Base-by-base conservation (phyloP, 768 basidiomycete genomes). In the Boletus reticuloceps region DNA sequence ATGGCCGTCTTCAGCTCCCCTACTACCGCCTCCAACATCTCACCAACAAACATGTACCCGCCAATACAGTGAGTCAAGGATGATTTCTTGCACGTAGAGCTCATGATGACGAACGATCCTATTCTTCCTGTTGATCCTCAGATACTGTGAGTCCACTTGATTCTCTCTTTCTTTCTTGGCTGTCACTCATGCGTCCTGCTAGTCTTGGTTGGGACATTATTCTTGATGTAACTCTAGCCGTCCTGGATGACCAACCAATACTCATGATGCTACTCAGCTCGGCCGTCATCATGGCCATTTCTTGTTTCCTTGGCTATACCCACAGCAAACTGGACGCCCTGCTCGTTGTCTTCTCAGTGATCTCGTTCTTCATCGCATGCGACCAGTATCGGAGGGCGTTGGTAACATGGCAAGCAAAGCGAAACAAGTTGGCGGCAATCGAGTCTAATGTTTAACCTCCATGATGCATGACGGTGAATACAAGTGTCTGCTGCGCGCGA, bases 331-430 rank as follows among this genome's bases (percentile, higher is more conserved):
- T 65, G 36, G 57, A 66, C 29, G 2, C 55, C 7, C 17, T 68
- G 13, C 8, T 59, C 17, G 16, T 68, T 32, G 29, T 62, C 31
- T 56, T 56, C 53, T 51, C 63, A 6, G 58, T 22, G 6, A 50
- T 65, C 41, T 48, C 60, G 6, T 47, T 62, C 43, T 22, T 57
- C 48, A 49, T 67, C 5, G 53, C 65, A 10, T 62, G 56, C 7
- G 60, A 65, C 44, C 63, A 68, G 46, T 62, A 67, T 34, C 36
- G 54, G 46, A 62, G 63, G 36, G 66, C 58, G 8, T 54, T 66
- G 41, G 1, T 62, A 20, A 27, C 37, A 20, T 68, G 65, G 65
- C 13, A 47, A 31, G 51, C 46, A 20, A 39, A 25, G 39, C 62
- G 51, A 43, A 36, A 47, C 42, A 65, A 68, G 53, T 17, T 36